phyloP scores from a whole-genome alignment of 495 filamentous ascomycete species.

The Xylaria longipes region DNA sequence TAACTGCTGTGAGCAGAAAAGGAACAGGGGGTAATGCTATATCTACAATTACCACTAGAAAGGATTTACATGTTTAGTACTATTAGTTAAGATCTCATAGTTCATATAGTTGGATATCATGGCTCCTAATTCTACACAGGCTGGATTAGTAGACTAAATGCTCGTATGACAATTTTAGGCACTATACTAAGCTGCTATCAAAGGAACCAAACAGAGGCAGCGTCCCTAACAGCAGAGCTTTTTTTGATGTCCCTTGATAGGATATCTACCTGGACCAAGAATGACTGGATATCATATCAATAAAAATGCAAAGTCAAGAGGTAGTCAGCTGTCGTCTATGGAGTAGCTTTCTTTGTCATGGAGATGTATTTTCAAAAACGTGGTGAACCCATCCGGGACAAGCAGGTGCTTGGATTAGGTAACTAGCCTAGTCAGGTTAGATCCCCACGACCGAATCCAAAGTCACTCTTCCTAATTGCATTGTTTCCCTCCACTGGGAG shows the following conservation, averaged over 20 bases:
- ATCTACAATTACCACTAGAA: too few species aligned
- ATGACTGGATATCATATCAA: background rate
- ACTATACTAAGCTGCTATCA: background rate
- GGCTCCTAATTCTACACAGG: background rate
- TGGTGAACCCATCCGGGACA: slow-evolving; percentile 21
- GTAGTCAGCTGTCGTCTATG: too few species aligned
- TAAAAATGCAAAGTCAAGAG: too few species aligned
- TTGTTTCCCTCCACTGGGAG: slow-evolving; percentile 4
- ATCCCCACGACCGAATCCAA: background rate
- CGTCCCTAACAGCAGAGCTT: background rate
- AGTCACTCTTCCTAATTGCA: background rate
- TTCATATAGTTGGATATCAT: background rate
- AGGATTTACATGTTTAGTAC: background rate
- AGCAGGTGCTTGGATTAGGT: slow-evolving; percentile 24
- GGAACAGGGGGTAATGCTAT: background rate
- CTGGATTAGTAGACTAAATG: too few species aligned
- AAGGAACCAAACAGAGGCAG: background rate
- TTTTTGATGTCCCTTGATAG: background rate
- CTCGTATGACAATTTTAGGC: background rate
- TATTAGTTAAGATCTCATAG: background rate
- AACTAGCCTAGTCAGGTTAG: slow-evolving; percentile 15
- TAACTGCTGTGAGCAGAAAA: background rate
- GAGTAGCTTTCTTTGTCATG: background rate
- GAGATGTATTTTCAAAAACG: background rate
- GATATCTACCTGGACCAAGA: background rate